A percentile compares a stretch with the other conserved stretches of the same genome.
phyloP scores from a whole-genome alignment of 2,329 filamentous ascomycete genomes.

The Monosporascus cannonballus region DNA sequence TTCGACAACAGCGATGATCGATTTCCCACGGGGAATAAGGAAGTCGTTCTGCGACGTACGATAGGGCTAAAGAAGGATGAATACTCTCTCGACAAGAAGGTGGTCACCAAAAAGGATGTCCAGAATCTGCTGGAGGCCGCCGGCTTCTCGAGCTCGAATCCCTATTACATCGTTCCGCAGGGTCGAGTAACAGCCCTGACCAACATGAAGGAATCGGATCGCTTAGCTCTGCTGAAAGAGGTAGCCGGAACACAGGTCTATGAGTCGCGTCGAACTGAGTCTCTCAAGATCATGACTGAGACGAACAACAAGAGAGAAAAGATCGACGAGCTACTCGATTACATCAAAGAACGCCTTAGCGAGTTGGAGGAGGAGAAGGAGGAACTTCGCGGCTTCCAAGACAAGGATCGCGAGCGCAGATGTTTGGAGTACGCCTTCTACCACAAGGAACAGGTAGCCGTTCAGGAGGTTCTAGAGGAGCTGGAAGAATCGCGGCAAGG shows the following conservation, averaged over 20 bases:
- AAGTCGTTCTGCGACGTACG: conserved; percentile 84
- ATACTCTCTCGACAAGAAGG: conserved; percentile 95
- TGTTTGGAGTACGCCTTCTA: conserved; percentile 95
- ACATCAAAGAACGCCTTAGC: conserved; percentile 81
- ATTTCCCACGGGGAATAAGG: conserved; percentile 87
- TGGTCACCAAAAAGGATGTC: conserved; percentile 88
- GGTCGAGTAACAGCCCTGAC: conserved; percentile 92
- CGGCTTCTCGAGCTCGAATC: conserved; percentile 93
- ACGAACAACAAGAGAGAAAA: conserved; percentile 92
- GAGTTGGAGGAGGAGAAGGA: conserved; percentile 98
- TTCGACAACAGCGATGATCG: conserved; percentile 97
- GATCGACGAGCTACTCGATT: conserved; percentile 86
- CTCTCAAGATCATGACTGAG: conserved; percentile 92
- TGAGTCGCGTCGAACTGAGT: conserved; percentile 84
- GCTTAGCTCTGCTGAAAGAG: conserved; percentile 86
- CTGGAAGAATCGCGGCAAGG: conserved; percentile 77
- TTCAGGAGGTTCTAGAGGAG: conserved; percentile 70
- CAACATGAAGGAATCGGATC: conserved; percentile 96
- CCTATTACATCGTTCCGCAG: conserved; percentile 98
- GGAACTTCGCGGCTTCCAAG: conserved; percentile 87
- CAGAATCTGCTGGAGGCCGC: conserved; percentile 93
- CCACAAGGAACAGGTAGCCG: conserved; percentile 77
- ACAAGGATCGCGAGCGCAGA: conserved; percentile 85
- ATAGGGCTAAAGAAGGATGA: conserved; percentile 98
- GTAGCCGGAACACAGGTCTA: conserved; percentile 98